These are phyloP conservation scores for Taxawa tesnikishii DNA, from an alignment of 2,329 filamentous ascomycete genomes.

Conservation along the genomic window DNA sequence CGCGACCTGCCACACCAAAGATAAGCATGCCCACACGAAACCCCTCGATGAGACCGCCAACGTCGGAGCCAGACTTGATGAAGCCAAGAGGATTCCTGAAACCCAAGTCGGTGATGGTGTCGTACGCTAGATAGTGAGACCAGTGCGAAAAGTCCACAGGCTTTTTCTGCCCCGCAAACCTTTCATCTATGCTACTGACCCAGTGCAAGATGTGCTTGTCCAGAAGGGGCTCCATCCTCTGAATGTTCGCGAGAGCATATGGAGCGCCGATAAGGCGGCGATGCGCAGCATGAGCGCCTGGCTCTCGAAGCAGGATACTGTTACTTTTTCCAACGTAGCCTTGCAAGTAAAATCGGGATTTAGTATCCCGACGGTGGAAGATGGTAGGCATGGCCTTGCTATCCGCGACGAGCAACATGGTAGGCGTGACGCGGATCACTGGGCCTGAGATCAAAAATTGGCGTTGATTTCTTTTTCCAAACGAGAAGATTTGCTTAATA, in stretches of 20 bases:
- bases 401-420: conserved; percentile 40
- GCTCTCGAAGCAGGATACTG: conserved; percentile 47
- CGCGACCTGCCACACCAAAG: conserved; percentile 39
- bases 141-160: conserved; percentile 43
- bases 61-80: conserved; percentile 38
- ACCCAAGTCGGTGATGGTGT: conserved; percentile 44
- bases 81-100: conserved; percentile 47
- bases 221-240: conserved; percentile 43
- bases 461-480: background rate
- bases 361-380: conserved; percentile 43
- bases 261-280: conserved; percentile 43
- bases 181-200: conserved; percentile 33
- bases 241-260: conserved; percentile 45
- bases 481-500: background rate
- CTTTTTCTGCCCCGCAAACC: conserved; percentile 27
- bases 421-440: conserved; percentile 41
- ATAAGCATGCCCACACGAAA: conserved; percentile 41
- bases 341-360: conserved; percentile 47
- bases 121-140: conserved; percentile 45
- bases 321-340: conserved; percentile 44
- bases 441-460: conserved; percentile 33
- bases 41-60: conserved; percentile 40
- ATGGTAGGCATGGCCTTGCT: conserved; percentile 43
- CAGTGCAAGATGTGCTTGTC: conserved; percentile 39
- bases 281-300: conserved; percentile 35